Percentiles rank a stretch among this genome's conserved stretches.
Conservation (phyloP, 1,284 basidiomycete species). For the Clitocybe nebularis region DNA sequence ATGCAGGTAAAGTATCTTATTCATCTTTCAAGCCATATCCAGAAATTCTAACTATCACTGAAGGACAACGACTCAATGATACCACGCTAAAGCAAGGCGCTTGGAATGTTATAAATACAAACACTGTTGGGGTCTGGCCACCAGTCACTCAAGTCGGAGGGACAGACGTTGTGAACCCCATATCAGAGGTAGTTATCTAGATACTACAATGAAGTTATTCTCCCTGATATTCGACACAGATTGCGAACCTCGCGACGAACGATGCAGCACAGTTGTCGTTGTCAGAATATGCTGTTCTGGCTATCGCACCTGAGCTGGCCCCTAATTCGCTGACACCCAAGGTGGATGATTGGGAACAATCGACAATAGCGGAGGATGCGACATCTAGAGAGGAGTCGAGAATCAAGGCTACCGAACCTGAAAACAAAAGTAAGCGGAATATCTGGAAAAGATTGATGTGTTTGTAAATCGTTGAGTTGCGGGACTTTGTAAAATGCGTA, state of each 20-base stretch:
- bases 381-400: background rate
- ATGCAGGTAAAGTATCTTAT: conserved; percentile 27
- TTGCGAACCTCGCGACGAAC: conserved; percentile 35
- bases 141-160: conserved; percentile 32
- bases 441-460: background rate
- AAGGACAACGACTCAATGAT: conserved; percentile 33
- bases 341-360: conserved; percentile 10
- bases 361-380: conserved; percentile 8
- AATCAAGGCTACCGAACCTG: background rate
- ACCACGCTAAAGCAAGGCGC: conserved; percentile 32
- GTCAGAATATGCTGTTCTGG: conserved; percentile 35
- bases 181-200: conserved; percentile 25
- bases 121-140: conserved; percentile 33
- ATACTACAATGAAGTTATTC: background rate
- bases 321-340: conserved; percentile 17
- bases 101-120: conserved; percentile 31
- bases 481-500: too few species aligned
- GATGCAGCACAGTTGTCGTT: conserved; percentile 35
- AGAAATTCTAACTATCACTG: too few species aligned
- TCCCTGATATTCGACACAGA: conserved; percentile 19
- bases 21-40: too few species aligned
- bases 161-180: conserved; percentile 34
- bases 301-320: conserved; percentile 30
- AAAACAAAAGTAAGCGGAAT: background rate
- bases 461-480: too few species aligned